Evolutionary conservation across 345 rosid genomes (phyloP), one percentile per base, ranked within the genome.

Genomic region (Camelina neglecta): DNA sequence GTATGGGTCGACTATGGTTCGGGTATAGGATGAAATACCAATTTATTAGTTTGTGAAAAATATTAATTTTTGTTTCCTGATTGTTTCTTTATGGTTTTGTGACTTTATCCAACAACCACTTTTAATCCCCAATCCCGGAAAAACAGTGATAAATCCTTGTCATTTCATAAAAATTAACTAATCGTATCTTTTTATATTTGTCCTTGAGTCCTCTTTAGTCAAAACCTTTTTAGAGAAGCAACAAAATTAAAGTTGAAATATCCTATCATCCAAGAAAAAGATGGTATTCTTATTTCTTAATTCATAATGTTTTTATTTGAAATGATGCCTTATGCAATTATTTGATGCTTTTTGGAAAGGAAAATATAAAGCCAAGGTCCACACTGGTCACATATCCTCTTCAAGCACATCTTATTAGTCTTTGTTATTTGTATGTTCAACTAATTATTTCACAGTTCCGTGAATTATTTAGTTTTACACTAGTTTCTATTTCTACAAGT

Each of bases 261-360:
- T 18, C 45, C 24, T 60, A 35, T 49, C 26, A 67, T 38, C 62
- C 33, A 51, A 39, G 12, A 13, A 39, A 44, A 50, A 21, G 24
- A 38, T 38, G 54, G 12, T 48, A 16, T 58, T 48, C 39, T 55
- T 44, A 55, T 44, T 20, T 9, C 2, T 55, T 44, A 55, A 55
- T 20, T 9, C 2, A 48, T 67, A 51, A 0, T 57, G n/a, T 12
- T 36, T 11, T 53, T 18, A 18, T 60, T 41, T 5, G 7, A 38
- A 49, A 23, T 23, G 21, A 42, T 53, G 69, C 48, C 35, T 50
- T 60, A 3, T 60, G 69, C 69, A 69, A 63, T 70, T 60, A 68
- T 68, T 62, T 55, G 44, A 54, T 62, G 44, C 71, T 61, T 75
- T 76, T 42, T 20, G 24, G n/a, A 61, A 64, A 63, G 38, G 21